Evolutionary conservation across 495 filamentous ascomycete genomes (phyloP), one percentile per base, ranked within the genome.

Genomic region (Daldinia childiae): DNA sequence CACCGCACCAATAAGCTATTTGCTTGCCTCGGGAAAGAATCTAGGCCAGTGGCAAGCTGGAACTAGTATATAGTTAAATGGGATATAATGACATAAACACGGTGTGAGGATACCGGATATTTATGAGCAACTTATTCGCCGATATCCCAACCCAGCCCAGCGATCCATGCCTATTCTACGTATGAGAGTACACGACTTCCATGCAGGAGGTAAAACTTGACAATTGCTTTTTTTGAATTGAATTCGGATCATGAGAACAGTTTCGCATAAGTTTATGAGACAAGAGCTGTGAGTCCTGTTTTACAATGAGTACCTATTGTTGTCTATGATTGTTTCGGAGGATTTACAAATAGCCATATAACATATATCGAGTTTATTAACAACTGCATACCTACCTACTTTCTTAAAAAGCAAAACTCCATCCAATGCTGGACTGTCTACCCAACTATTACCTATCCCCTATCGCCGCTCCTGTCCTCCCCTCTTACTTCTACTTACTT

Each of bases 21-120:
- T 56, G 17, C 64, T 21, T 50, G 69, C 70, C 58, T 68, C 6
- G 36, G 11, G 45, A 26, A 65, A 43, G 48, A 34, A 43, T 56
- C 54, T 68, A 72, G 69, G 45, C 58, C 60, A 60, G 59, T 27
- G n/a, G 54, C 56, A 51, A 39, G 3, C 58, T 43, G 58, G 57
- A 58, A 55, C 57, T 66, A 64, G 52, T 17, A 51, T 14, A 45
- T 43, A n/a, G n/a, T n/a, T n/a, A 50, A 11, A 26, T 39, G 1
- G 30, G 57, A 55, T 64, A 55, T 27, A 9, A 60, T 61, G 29
- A 39, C 45, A 72, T 60, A 39, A 51, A 54, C 64, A 56, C 60
- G 55, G 64, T 64, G 52, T 59, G 41, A 24, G 41, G 38, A 14
- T 57, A 51, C 21, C 45, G 29, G 34, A 34, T 38, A 57, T 29